phyloP scores from a whole-genome alignment of 495 filamentous ascomycete species.

The Lophiostoma macrostomum region DNA sequence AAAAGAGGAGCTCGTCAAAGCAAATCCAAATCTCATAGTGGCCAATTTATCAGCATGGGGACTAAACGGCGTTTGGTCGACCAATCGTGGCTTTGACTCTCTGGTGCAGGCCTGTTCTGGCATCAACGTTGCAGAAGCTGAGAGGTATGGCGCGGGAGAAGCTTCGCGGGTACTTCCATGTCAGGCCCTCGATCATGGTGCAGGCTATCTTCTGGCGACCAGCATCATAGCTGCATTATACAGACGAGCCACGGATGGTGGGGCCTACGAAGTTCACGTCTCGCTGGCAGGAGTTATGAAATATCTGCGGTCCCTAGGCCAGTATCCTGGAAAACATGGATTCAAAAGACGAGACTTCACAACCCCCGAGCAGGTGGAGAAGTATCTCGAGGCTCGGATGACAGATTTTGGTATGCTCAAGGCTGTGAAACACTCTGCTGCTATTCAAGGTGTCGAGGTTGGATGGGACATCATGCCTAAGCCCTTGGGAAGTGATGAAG shows the following conservation, averaged over 20 bases:
- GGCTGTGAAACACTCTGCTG: constrained; percentile 32
- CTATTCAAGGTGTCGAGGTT: constrained; percentile 23
- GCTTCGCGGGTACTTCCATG: constrained; percentile 30
- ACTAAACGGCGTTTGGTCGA: constrained; percentile 30
- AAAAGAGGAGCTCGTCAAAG: constrained; percentile 14
- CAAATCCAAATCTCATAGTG: constrained; percentile 30
- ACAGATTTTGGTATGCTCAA: constrained; percentile 29
- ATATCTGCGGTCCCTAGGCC: constrained; percentile 35
- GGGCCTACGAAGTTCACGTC: constrained; percentile 33
- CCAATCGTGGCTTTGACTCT: constrained; percentile 37
- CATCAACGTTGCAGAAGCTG: constrained; percentile 38
- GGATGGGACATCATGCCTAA: constrained; percentile 37
- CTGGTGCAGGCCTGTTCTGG: constrained; percentile 37
- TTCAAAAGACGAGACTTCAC: constrained; percentile 14
- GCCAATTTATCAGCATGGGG: constrained; percentile 35
- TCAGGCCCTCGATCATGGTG: constrained; percentile 36
- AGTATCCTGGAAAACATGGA: constrained; percentile 18
- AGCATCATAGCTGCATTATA: constrained; percentile 34
- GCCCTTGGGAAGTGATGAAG: constrained; percentile 33
- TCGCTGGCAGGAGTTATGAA: constrained; percentile 40
- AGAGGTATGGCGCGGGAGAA: constrained; percentile 24
- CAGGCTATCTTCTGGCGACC: constrained; percentile 35
- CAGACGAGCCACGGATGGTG: constrained; percentile 24
- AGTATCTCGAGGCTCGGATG: constrained; percentile 27
- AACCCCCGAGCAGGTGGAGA: constrained; percentile 15